Conservation (phyloP, 139 green algal species). For the Chlamydomonas sphaeroides region DNA sequence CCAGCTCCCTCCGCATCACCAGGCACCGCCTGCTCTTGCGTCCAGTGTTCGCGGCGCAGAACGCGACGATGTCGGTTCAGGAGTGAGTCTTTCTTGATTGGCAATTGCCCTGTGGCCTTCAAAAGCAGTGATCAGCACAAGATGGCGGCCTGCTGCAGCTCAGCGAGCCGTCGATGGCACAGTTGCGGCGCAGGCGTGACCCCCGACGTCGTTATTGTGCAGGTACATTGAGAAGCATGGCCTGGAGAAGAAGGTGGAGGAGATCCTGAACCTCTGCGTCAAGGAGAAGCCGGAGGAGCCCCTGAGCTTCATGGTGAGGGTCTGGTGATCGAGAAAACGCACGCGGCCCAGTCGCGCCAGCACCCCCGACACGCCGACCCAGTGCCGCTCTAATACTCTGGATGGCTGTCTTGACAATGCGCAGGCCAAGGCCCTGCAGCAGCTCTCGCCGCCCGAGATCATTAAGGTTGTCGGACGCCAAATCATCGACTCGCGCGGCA, state of each 20-base stretch:
- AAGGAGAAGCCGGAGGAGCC: conserved; percentile 93
- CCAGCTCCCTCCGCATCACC: too few relatives aligned
- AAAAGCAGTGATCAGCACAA: not conserved
- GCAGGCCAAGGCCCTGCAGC: conserved; percentile 74
- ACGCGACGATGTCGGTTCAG: conserved; percentile 36
- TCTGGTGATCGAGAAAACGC: too few relatives aligned
- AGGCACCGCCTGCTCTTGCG: too few relatives aligned
- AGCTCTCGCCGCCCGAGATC: conserved; percentile 79
- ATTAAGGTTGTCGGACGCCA: conserved; percentile 89
- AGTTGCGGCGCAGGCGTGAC: not conserved
- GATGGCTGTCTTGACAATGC: not conserved
- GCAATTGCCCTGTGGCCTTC: not conserved
- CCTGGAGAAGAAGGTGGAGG: conserved; percentile 88
- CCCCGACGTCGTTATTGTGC: conserved; percentile 45
- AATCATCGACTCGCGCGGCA: conserved; percentile 97
- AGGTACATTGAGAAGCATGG: conserved; percentile 92
- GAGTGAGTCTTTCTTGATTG: not conserved
- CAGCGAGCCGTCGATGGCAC: not conserved
- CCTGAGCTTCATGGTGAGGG: conserved; percentile 89
- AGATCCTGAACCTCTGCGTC: conserved; percentile 92
- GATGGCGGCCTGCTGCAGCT: too few relatives aligned
- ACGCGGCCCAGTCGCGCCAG: too few relatives aligned
- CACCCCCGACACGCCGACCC: too few relatives aligned
- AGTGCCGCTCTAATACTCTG: too few relatives aligned
- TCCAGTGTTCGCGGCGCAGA: not conserved